Base-by-base conservation (phyloP, 495 filamentous ascomycete species). In the Physcia stellaris region DNA sequence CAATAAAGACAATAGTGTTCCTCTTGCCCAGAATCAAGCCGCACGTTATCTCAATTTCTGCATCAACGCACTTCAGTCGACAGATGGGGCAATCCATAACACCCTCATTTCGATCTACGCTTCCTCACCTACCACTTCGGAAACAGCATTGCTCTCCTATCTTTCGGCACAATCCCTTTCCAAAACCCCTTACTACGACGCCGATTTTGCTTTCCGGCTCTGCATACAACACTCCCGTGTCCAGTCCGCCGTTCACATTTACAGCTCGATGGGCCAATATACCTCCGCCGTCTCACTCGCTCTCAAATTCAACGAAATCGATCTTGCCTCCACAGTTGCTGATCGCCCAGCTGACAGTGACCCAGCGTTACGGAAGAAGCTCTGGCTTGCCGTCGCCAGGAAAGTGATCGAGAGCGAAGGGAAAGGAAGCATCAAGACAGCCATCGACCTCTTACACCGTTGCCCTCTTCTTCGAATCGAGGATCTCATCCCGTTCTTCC, bases 401-500 rank as follows among this genome's bases (percentile, higher is more conserved):
- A 90, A 87, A 43, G 92, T 94, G 35, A 94, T 98, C 44, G 71
- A 70, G 1, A 76, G 87, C 50, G 75, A 74, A 3, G 66, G 61
- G 4, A 79, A 77, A 32, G 82, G 84, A 26, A 47, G 43, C 38
- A 94, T 95, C 67, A 94, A 94, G 59, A 77, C 83, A 15, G 90
- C 90, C 15, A 90, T 98, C 34, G 86, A 93, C 41, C 94, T 98
- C 55, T 68, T 98, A 11, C 79, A 80, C 46, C 80, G 83, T 11
- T 95, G 88, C 57, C 84, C 93, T 42, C 65, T 96, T 2, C 73
- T 98, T 13, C 77, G 79, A 43, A 98, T 98, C 48, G 90, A 98
- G 53, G 92, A 98, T 50, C 62, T 98, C 16, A 94, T 98, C 28
- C 90, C 92, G 0, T 94, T 95, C 63, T 98, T 98, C 64, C 92